These are phyloP conservation scores for Aureobasidium melanogenum DNA, from an alignment of 2,329 filamentous ascomycete genomes.

Conservation along the genomic window DNA sequence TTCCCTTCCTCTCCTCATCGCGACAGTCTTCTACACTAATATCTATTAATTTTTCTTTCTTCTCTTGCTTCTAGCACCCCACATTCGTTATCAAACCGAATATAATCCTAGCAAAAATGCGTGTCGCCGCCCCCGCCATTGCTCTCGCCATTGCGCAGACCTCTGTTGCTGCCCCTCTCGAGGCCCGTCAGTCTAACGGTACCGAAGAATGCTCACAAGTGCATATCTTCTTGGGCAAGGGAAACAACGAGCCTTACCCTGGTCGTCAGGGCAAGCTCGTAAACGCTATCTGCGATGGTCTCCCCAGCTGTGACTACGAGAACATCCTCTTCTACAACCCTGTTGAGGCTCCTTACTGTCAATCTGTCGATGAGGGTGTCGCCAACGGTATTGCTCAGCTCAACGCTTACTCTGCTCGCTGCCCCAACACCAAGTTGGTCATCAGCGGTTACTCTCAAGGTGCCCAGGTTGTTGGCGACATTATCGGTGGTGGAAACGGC, in stretches of 20 bases:
- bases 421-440: conserved; percentile 33
- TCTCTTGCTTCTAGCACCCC: not conserved
- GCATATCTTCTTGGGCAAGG: conserved; percentile 20
- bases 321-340: conserved; percentile 21
- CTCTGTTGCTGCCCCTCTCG: not conserved
- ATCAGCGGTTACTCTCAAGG: conserved; percentile 37
- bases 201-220: conserved; percentile 14
- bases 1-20: not conserved
- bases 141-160: conserved; percentile 1
- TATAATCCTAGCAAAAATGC: not conserved
- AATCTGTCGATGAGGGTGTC: conserved; percentile 15
- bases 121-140: not conserved
- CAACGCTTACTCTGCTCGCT: conserved; percentile 30
- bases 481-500: conserved; percentile 19
- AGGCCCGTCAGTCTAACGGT: not conserved
- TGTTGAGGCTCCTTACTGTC: conserved; percentile 15
- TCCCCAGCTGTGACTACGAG: conserved; percentile 25
- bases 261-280: conserved; percentile 27
- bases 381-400: conserved; percentile 17
- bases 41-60: not conserved
- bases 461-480: conserved; percentile 19
- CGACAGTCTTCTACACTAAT: not conserved
- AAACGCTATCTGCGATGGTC: conserved; percentile 23
- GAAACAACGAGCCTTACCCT: conserved; percentile 27
- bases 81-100: conserved; percentile 1